These are phyloP conservation scores for Lolium perenne DNA, from an alignment of 176 grass and related monocot genomes.

Conservation along the genomic window DNA sequence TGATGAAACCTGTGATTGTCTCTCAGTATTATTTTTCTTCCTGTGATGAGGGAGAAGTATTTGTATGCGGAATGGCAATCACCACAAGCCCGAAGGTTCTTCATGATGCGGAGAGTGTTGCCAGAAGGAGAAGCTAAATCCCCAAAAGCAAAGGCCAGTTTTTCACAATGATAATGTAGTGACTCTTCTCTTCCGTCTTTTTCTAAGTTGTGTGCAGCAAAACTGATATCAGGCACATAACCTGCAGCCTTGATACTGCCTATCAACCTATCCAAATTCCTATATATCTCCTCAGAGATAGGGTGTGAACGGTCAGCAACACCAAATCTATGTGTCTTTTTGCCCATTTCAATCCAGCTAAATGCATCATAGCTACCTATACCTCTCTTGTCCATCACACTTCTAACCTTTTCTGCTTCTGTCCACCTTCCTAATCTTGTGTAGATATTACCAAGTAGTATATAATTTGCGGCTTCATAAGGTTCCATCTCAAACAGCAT, in stretches of 20 bases:
- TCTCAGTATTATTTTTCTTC: slow-evolving; percentile 51
- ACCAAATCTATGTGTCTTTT: slow-evolving; percentile 43
- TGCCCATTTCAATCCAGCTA: slow-evolving; percentile 54
- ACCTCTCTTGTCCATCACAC: slow-evolving; percentile 41
- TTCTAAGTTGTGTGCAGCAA: slow-evolving; percentile 40
- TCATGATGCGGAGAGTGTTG: slow-evolving; percentile 50
- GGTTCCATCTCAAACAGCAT: slow-evolving; percentile 50
- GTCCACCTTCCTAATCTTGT: slow-evolving; percentile 46
- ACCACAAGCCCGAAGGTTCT: slow-evolving; percentile 52
- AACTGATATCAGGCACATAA: slow-evolving; percentile 55
- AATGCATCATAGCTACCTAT: slow-evolving; percentile 41
- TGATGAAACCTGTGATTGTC: slow-evolving; percentile 50
- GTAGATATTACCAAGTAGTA: slow-evolving; percentile 46
- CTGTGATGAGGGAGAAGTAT: slow-evolving; percentile 49
- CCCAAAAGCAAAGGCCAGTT: slow-evolving; percentile 56
- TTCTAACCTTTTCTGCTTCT: slow-evolving; percentile 41
- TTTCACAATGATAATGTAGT: slow-evolving; percentile 53
- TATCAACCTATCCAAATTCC: slow-evolving; percentile 43
- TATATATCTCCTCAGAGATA: slow-evolving; percentile 41
- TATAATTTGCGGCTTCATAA: slow-evolving; percentile 48
- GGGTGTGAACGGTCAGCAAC: slow-evolving; percentile 56
- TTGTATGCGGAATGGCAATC: slow-evolving; percentile 53
- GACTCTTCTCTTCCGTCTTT: slow-evolving; percentile 45
- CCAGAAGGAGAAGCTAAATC: slow-evolving; percentile 40
- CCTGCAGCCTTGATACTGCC: slow-evolving; percentile 43